Conservation (phyloP, 139 green algal genomes). For the Raphidocelis subcapitata region DNA sequence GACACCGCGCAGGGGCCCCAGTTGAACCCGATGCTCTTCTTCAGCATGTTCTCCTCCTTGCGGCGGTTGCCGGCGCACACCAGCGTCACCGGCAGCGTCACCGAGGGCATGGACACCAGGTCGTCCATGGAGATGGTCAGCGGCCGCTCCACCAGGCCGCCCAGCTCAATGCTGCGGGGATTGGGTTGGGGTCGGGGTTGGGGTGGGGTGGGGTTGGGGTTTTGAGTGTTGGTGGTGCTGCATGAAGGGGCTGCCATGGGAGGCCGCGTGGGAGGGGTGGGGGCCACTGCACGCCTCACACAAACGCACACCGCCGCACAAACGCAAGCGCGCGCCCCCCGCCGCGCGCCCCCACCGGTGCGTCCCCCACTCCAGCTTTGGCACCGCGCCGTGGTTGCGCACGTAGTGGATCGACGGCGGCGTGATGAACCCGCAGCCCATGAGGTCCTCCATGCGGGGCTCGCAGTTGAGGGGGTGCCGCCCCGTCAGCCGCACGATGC, state of each 20-base stretch:
- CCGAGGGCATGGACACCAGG: constrained; percentile 66
- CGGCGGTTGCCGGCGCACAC: constrained; percentile 81
- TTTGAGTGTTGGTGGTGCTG: too few relatives aligned
- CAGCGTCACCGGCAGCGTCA: constrained; percentile 80
- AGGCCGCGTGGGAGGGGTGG: too few relatives aligned
- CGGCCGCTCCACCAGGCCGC: constrained; percentile 76
- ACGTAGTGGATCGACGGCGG: constrained; percentile 82
- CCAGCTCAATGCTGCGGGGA: constrained; percentile 58
- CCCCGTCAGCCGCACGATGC: constrained; percentile 89
- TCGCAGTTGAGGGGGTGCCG: constrained; percentile 97
- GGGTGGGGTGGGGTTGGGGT: too few relatives aligned
- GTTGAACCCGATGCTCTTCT: constrained; percentile 95
- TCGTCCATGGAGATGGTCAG: constrained; percentile 88
- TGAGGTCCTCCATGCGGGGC: constrained; percentile 76
- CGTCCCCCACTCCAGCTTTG: constrained; percentile 50
- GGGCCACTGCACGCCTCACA: too few relatives aligned
- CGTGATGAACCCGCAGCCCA: constrained; percentile 81
- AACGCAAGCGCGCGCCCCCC: too few relatives aligned
- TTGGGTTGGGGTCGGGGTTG: too few relatives aligned
- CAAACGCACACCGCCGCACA: too few relatives aligned
- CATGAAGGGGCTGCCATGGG: too few relatives aligned
- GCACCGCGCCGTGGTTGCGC: constrained; percentile 92
- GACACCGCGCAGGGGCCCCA: constrained; percentile 77
- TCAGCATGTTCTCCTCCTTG: constrained; percentile 99
- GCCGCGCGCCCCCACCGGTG: constrained; percentile 44